A percentile compares a stretch with the other conserved stretches of the same genome.
Conservation (phyloP, 2,329 filamentous ascomycete species). For the Apiospora koreana region DNA sequence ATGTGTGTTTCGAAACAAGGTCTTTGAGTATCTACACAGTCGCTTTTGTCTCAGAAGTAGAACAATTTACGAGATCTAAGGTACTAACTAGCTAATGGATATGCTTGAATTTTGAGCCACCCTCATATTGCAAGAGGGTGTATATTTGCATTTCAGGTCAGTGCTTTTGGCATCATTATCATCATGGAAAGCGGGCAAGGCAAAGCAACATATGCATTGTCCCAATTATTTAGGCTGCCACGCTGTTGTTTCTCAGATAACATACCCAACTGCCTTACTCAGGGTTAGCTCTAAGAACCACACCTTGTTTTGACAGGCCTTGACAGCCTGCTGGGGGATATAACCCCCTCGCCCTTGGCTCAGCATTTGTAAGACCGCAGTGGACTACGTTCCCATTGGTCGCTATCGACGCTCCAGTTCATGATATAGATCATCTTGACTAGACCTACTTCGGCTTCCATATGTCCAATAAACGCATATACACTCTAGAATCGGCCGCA, state of each 20-base stretch:
- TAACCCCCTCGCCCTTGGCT: too few relatives aligned
- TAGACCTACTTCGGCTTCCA: not conserved
- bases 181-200: not conserved
- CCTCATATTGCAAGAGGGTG: not conserved
- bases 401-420: not conserved
- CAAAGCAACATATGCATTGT: too few relatives aligned
- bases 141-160: not conserved
- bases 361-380: too few relatives aligned
- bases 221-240: not conserved
- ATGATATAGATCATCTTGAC: not conserved
- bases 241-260: not conserved
- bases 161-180: not conserved
- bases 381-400: not conserved
- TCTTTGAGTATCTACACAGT: not conserved
- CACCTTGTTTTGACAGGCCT: too few relatives aligned
- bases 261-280: not conserved
- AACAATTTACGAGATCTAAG: not conserved
- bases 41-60: not conserved
- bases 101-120: not conserved
- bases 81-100: too few relatives aligned
- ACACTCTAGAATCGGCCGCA: constrained; percentile 29
- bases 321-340: too few relatives aligned
- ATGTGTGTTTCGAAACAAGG: not conserved
- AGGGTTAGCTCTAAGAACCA: not conserved
- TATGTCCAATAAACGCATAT: not conserved